Evolutionary conservation across 805 yeast genomes (phyloP), one percentile per base, ranked within the genome.

Genomic region (Yarrowia bubula): DNA sequence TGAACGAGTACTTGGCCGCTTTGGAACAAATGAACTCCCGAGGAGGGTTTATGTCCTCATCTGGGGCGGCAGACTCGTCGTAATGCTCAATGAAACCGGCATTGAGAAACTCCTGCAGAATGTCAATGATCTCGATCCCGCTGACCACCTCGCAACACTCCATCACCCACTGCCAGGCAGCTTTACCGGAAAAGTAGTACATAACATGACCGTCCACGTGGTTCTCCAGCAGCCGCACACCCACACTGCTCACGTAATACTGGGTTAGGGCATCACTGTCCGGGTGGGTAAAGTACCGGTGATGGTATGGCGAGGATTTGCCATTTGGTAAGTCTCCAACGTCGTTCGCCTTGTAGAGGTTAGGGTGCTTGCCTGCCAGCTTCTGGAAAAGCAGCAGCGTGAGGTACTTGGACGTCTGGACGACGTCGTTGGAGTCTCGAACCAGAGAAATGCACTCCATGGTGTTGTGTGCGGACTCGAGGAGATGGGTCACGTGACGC

Each of bases 101-200:
- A 88, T 66, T 85, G 0, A 70, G 22, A 22, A 73, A 65, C 14
- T 63, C 44, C 10, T 53, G 42, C 2, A 69, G 70, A 14, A 73
- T 37, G 7, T 51, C 28, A 1, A 65, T 35, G 8, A 69, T 72
- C 48, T 72, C 75, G 0, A 42, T 11, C 1, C 58, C 72, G 61
- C 80, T 80, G 69, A 86, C 73, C 0, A 87, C 78, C 71, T 90
- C 95, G 0, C 97, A 89, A 71, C 97, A 92, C 68, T 93, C 98
- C 84, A 88, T 81, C 7, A 93, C 71, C 96, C 97, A 93, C 71
- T 92, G 97, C 75, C 86, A 82, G 0, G 88, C 77, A 0, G 95
- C 88, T 70, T 88, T 88, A 0, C 97, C 96, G 1, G 89, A 81
- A 67, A 90, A 80, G 64, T 85, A 81, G 69, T 80, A 81, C 17